Percentiles rank a stretch among this genome's conserved stretches.
These are phyloP conservation scores for Paecilomyces formosus DNA, from an alignment of 2,329 filamentous ascomycete species.

Conservation along the genomic window DNA sequence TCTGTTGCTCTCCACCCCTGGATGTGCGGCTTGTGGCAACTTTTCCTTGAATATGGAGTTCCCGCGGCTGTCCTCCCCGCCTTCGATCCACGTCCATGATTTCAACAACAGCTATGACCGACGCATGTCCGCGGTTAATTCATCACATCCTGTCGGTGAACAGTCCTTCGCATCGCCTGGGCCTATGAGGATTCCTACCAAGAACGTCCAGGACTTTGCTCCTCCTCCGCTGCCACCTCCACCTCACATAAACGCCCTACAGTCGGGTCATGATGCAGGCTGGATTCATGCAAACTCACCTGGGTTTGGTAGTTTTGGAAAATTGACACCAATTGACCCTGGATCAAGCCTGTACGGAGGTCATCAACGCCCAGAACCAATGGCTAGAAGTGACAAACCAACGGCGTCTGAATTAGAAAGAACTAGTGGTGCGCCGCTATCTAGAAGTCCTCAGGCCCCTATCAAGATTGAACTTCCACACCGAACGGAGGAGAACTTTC, in stretches of 20 bases:
- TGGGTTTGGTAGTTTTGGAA: constrained; percentile 40
- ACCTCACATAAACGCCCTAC: constrained; percentile 50
- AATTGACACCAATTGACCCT: constrained; percentile 39
- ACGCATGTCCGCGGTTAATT: constrained; percentile 27
- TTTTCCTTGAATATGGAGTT: constrained; percentile 37
- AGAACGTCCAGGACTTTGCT: constrained; percentile 37
- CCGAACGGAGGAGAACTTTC: constrained; percentile 23
- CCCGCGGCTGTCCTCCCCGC: constrained; percentile 29
- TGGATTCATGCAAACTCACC: constrained; percentile 57
- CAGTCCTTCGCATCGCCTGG: constrained; percentile 37
- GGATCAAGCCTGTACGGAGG: constrained; percentile 45
- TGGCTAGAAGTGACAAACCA: constrained; percentile 28
- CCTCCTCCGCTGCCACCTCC: constrained; percentile 62
- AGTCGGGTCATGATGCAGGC: constrained; percentile 52
- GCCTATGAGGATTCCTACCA: constrained; percentile 58
- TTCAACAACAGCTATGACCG: constrained; percentile 25
- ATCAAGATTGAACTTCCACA: constrained; percentile 28
- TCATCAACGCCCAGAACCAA: constrained; percentile 28
- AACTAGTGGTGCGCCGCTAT: constrained; percentile 16
- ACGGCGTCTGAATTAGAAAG: constrained; percentile 28
- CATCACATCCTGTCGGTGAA: constrained; percentile 32
- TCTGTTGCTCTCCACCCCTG: constrained; percentile 1
- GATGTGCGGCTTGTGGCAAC: constrained; percentile 13
- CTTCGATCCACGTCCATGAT: constrained; percentile 37
- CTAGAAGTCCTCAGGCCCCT: constrained; percentile 26